These are phyloP conservation scores for Achaetomium macrosporum DNA, from an alignment of 2,329 filamentous ascomycete species.

Conservation along the genomic window DNA sequence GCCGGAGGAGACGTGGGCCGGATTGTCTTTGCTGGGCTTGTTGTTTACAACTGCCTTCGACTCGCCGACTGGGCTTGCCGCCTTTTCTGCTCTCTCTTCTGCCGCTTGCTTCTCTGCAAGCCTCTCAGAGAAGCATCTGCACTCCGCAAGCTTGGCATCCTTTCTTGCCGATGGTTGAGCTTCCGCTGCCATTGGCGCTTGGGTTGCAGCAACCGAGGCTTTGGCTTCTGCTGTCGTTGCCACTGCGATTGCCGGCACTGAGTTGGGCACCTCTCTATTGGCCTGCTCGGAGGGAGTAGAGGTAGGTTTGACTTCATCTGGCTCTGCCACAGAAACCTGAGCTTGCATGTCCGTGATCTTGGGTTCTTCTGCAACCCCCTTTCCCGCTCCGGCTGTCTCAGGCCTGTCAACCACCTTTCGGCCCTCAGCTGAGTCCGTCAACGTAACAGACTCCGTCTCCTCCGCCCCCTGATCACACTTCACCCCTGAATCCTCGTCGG, in stretches of 20 bases:
- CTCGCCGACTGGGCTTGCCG: background rate
- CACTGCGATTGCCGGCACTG: background rate
- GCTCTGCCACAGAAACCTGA: background rate
- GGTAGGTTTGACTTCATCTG: background rate
- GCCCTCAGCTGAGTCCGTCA: background rate
- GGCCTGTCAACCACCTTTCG: too few species aligned
- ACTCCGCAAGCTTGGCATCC: background rate
- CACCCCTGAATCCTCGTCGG: conserved; percentile 14
- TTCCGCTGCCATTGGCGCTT: background rate
- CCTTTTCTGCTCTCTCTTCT: background rate
- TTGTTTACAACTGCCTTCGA: background rate
- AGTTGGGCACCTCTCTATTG: background rate
- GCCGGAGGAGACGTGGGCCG: background rate
- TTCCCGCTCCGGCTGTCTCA: background rate
- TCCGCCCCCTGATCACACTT: conserved; percentile 1
- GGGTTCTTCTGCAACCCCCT: background rate
- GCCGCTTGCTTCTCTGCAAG: conserved; percentile 3
- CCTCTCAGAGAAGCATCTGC: background rate
- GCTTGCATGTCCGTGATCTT: background rate
- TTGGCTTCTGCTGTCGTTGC: background rate
- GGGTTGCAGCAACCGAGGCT: background rate
- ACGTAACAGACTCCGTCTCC: background rate
- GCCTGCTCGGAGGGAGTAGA: background rate
- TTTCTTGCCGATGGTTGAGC: background rate
- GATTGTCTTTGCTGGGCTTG: background rate